These are phyloP conservation scores for Yamadazyma sp. DNA, from an alignment of 805 yeast genomes.

Conservation along the genomic window DNA sequence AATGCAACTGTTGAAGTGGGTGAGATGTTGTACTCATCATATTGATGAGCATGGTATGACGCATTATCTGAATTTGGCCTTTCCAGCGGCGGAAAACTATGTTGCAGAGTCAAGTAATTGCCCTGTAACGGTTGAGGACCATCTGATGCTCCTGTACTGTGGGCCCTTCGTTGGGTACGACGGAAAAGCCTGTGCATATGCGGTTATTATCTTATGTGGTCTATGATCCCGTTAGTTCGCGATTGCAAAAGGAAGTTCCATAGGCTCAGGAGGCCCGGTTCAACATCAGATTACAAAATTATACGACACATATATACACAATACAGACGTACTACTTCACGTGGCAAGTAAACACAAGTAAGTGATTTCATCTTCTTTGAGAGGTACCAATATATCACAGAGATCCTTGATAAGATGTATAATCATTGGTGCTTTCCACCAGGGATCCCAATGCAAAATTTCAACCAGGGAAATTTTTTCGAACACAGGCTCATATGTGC, in stretches of 20 bases:
- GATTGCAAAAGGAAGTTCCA: too few species aligned
- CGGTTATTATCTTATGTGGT: too few species aligned
- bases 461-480: neutral
- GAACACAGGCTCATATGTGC: neutral
- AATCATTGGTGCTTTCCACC: neutral
- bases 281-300: too few species aligned
- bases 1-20: conserved; percentile 17
- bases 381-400: neutral
- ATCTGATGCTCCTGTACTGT: neutral
- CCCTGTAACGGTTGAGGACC: neutral
- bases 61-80: neutral
- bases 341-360: too few species aligned
- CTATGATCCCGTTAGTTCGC: too few species aligned
- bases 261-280: too few species aligned
- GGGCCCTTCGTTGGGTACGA: neutral
- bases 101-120: neutral
- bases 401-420: neutral
- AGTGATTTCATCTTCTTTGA: neutral
- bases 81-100: conserved; percentile 1
- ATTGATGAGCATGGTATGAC: neutral
- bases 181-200: conserved; percentile 7
- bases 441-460: neutral
- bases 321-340: too few species aligned
- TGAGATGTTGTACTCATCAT: conserved; percentile 13
- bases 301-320: too few species aligned